Percentiles rank a stretch among this genome's conserved stretches.
phyloP scores from a whole-genome alignment of 2,329 filamentous ascomycete species.

The Colletotrichum agaves region DNA sequence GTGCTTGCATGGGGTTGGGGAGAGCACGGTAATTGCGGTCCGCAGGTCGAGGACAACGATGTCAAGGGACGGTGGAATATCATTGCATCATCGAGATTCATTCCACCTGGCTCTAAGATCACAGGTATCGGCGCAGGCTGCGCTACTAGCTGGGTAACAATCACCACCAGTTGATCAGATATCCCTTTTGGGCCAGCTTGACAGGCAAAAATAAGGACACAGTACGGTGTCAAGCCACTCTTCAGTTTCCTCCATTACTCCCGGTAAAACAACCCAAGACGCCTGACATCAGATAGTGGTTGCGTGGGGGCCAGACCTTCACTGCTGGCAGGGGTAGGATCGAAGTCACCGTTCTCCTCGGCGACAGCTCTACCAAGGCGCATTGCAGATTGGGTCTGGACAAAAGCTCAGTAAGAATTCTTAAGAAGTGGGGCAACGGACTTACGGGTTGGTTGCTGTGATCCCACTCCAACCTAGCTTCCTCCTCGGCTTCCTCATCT shows the following conservation, averaged over 20 bases:
- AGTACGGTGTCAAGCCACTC: conserved; percentile 46
- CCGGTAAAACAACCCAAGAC: conserved; percentile 53
- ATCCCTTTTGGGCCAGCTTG: conserved; percentile 2
- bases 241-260: conserved; percentile 41
- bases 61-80: conserved; percentile 77
- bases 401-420: conserved; percentile 44
- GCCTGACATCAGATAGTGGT: conserved; percentile 73
- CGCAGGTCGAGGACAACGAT: conserved; percentile 69
- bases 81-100: conserved; percentile 68
- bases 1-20: conserved; percentile 95
- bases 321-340: conserved; percentile 41
- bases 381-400: conserved; percentile 56
- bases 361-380: conserved; percentile 54
- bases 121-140: conserved; percentile 82
- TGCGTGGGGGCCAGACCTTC: conserved; percentile 75
- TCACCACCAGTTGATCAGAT: conserved; percentile 46
- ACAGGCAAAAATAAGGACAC: no score
- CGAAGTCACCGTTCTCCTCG: conserved; percentile 41
- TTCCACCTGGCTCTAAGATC: conserved; percentile 63
- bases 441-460: conserved; percentile 71
- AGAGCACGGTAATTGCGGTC: conserved; percentile 96
- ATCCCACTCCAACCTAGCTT: conserved; percentile 80
- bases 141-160: conserved; percentile 85
- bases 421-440: conserved; percentile 24
- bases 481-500: conserved; percentile 72